Evolutionary conservation across 2,329 filamentous ascomycete genomes (phyloP), one percentile per base, ranked within the genome.

Genomic region (Cladosporium sphaerospermum): DNA sequence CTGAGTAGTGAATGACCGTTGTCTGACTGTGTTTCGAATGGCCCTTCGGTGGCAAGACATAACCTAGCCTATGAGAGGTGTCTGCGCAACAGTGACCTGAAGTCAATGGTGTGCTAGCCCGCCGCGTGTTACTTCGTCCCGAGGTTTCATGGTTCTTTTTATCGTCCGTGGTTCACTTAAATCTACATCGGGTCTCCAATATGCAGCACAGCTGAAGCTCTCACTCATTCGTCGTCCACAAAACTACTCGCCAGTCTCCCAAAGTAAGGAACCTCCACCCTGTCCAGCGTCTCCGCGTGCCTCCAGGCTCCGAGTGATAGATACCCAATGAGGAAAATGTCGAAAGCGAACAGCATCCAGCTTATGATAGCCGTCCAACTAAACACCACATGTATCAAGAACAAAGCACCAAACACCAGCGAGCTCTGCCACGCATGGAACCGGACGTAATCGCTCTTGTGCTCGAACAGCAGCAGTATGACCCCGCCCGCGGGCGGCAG

Each of bases 391-490:
- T 97, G 92, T 19, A 96, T 61, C 48, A 95, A 71, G 70, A 91
- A 81, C 54, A 83, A 65, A 9, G 59, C 63, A 10, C 58, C 60
- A 52, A 67, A 68, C 10, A 59, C 55, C 28, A 58, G 36, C 31
- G 66, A 62, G 14, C 59, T 62, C 72, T 99, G 93, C 92, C 93
- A 99, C 7, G 93, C 93, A 70, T 99, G 93, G 62, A 97, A 97
- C 58, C 93, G 81, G 54, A 99, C 93, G 71, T 96, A 99, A 73
- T 99, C 93, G 67, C 90, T 96, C 75, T 96, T 93, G 66, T 91
- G 83, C 78, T 99, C 93, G 58, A 92, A 69, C 42, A 97, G 80
- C 60, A 99, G 72, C 62, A 99, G 72, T 60, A 96, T 69, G 23
- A 96, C 88, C 3, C 87, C 88, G 2, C 92, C 93, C 0, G 91